phyloP scores from a whole-genome alignment of 352 stramenopile species.

The Aphanomyces stellatus region DNA sequence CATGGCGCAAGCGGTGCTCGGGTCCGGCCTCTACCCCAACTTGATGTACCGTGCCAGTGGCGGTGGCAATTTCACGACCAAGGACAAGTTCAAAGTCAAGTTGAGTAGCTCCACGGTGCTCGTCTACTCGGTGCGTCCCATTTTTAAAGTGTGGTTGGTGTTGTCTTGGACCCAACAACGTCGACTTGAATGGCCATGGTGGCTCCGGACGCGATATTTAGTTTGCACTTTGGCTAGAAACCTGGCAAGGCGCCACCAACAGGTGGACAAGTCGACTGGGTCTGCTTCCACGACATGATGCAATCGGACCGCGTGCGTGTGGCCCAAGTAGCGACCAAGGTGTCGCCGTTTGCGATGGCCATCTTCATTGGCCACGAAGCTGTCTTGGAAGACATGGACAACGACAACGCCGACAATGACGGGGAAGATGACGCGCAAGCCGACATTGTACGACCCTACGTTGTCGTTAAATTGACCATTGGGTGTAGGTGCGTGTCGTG shows the following conservation, averaged over 20 bases:
- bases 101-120: conserved; percentile 32
- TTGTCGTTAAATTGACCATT: too few species aligned
- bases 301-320: conserved; percentile 56
- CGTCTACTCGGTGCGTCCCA: conserved; percentile 29
- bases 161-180: too few species aligned
- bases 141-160: too few species aligned
- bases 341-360: conserved; percentile 48
- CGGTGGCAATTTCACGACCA: conserved; percentile 51
- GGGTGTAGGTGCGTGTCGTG: conserved; percentile 34
- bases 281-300: conserved; percentile 82
- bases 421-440: conserved; percentile 18
- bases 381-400: neutral
- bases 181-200: too few species aligned
- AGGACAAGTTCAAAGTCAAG: conserved; percentile 75
- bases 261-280: conserved; percentile 40
- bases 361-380: conserved; percentile 44
- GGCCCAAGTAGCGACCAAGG: conserved; percentile 61
- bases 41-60: conserved; percentile 34
- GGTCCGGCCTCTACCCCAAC: conserved; percentile 68
- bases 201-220: too few species aligned
- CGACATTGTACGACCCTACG: too few species aligned
- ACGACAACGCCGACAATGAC: conserved; percentile 26
- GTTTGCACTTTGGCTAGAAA: neutral
- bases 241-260: conserved; percentile 20
- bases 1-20: conserved; percentile 40